These are phyloP conservation scores for Microbotryum lychnidis-dioicae DNA, from an alignment of 1,284 basidiomycete species.

Conservation along the genomic window DNA sequence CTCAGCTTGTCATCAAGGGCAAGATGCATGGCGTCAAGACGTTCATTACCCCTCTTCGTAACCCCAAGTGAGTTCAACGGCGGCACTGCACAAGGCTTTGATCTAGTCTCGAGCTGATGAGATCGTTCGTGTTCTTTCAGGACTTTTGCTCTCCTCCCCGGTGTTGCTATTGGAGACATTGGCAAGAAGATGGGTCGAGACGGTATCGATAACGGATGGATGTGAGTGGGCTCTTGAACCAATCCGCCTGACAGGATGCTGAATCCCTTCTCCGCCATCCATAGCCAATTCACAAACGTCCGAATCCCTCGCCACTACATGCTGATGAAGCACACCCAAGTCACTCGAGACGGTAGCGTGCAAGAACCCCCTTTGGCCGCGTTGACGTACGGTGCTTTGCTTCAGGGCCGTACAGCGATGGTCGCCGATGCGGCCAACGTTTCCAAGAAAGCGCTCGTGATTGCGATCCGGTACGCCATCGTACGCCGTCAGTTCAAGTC, in stretches of 20 bases:
- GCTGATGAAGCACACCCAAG: slow-evolving; percentile 55
- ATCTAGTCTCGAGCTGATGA: background rate
- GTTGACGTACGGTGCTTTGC: slow-evolving; percentile 51
- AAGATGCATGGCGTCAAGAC: slow-evolving; percentile 52
- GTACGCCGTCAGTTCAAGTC: slow-evolving; percentile 50
- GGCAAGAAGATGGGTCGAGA: slow-evolving; percentile 54
- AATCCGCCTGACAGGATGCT: background rate
- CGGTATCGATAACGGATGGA: slow-evolving; percentile 49
- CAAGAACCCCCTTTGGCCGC: slow-evolving; percentile 49
- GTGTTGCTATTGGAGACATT: slow-evolving; percentile 52
- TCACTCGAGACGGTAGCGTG: slow-evolving; percentile 46
- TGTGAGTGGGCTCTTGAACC: slow-evolving; percentile 28
- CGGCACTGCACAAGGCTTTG: slow-evolving; percentile 11
- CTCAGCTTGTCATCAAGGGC: slow-evolving; percentile 49
- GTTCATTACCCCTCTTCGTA: slow-evolving; percentile 50
- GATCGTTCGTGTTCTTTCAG: slow-evolving; percentile 26
- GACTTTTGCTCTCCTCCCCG: slow-evolving; percentile 45
- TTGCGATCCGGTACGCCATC: slow-evolving; percentile 51
- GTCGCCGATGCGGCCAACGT: slow-evolving; percentile 49
- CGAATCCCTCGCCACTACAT: slow-evolving; percentile 51
- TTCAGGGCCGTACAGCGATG: slow-evolving; percentile 50
- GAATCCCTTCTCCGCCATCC: background rate
- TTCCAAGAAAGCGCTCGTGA: slow-evolving; percentile 51
- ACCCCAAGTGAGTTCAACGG: slow-evolving; percentile 43
- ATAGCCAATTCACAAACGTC: slow-evolving; percentile 48